These are phyloP conservation scores for Sporisorium iseilematis-ciliati DNA, from an alignment of 1,284 basidiomycete species.

Conservation along the genomic window DNA sequence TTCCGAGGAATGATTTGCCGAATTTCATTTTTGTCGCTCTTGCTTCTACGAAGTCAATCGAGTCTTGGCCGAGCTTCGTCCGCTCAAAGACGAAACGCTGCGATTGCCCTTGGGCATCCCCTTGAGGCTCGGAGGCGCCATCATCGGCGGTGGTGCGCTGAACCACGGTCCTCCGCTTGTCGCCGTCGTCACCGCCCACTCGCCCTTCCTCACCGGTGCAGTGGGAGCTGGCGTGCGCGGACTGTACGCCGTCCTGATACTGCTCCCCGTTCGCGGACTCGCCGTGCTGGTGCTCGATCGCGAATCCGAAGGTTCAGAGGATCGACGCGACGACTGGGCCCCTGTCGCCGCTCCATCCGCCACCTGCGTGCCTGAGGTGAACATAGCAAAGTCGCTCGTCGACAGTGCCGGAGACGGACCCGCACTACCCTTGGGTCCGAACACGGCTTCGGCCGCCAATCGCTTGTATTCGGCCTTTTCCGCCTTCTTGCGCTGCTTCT, in stretches of 20 bases:
- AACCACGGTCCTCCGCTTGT: slow-evolving; percentile 48
- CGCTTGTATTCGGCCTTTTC: slow-evolving; percentile 51
- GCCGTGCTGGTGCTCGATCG: slow-evolving; percentile 45
- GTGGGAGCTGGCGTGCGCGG: slow-evolving; percentile 22
- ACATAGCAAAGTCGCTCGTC: slow-evolving; percentile 44
- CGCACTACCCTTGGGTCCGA: slow-evolving; percentile 48
- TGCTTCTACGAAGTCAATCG: slow-evolving; percentile 22
- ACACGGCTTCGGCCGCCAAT: slow-evolving; percentile 48
- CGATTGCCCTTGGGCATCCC: slow-evolving; percentile 30
- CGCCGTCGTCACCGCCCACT: slow-evolving; percentile 50
- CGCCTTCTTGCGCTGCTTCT: slow-evolving; percentile 51
- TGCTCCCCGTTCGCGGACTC: slow-evolving; percentile 42
- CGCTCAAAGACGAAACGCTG: slow-evolving; percentile 34
- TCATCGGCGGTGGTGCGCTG: slow-evolving; percentile 48
- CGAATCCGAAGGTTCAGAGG: slow-evolving; percentile 30
- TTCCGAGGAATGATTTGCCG: neutral
- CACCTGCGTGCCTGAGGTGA: slow-evolving; percentile 22
- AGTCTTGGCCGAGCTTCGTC: slow-evolving; percentile 37
- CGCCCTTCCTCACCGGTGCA: slow-evolving; percentile 31
- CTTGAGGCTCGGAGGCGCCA: slow-evolving; percentile 19
- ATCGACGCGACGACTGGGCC: slow-evolving; percentile 16
- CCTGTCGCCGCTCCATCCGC: neutral
- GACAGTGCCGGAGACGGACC: slow-evolving; percentile 25
- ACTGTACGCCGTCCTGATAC: slow-evolving; percentile 33
- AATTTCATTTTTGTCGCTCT: neutral